Conservation (phyloP, 2,329 filamentous ascomycete genomes). For the Hypoxylon rubiginosum region DNA sequence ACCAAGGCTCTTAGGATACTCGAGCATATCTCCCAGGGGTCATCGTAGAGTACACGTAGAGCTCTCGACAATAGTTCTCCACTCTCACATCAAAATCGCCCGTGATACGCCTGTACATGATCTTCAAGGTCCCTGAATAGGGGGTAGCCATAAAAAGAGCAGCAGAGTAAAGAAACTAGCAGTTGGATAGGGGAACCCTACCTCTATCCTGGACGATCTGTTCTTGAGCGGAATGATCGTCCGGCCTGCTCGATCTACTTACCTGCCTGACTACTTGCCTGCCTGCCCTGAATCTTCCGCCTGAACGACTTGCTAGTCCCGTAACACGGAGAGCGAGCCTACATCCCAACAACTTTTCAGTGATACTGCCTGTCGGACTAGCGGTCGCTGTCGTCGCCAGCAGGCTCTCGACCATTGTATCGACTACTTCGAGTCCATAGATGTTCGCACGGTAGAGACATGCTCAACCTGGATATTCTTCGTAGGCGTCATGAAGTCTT, state of each 20-base stretch:
- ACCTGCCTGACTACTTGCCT: background rate
- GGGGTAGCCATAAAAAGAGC: background rate
- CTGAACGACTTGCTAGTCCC: background rate
- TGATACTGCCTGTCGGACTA: background rate
- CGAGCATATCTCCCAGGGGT: background rate
- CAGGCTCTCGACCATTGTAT: constrained; percentile 17
- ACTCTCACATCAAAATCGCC: background rate
- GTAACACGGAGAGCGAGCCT: background rate
- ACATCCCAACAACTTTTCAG: background rate
- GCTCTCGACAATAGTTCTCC: background rate
- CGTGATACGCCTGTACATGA: background rate
- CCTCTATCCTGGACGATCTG: background rate
- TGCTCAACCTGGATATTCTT: constrained; percentile 3
- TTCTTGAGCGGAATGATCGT: background rate
- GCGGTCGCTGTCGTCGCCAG: background rate
- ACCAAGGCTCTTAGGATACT: background rate
- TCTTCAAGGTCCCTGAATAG: background rate
- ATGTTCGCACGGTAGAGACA: constrained; percentile 32
- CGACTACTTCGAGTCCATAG: constrained; percentile 27
- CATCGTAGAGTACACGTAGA: background rate
- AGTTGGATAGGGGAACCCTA: background rate
- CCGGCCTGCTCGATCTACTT: background rate
- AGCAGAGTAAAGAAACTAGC: background rate
- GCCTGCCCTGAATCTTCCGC: background rate
- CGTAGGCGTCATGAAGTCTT: constrained; percentile 8